Conservation (phyloP, 73 alveolate species). For the Urostyla sp. region DNA sequence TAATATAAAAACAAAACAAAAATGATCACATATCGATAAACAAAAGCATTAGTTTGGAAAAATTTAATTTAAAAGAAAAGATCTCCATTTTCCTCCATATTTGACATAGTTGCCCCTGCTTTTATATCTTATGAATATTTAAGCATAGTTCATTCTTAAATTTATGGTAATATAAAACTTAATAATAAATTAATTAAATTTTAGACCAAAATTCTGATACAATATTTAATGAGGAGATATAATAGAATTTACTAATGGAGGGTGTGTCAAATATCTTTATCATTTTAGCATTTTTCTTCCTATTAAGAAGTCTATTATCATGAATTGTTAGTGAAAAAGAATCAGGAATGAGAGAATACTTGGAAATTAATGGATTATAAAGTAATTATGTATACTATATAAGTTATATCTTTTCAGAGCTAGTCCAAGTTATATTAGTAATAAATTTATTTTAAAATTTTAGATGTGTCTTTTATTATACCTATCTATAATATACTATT, state of each 20-base stretch:
- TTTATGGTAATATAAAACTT: neutral
- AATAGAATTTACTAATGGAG: neutral
- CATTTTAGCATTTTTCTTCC: conserved; percentile 15
- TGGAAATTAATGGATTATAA: conserved; percentile 14
- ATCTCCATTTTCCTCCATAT: neutral
- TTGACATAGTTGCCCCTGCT: conserved; percentile 23
- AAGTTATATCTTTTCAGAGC: conserved; percentile 19
- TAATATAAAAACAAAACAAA: too few species aligned
- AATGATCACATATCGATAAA: too few species aligned
- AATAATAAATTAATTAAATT: neutral
- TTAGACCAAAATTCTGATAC: neutral
- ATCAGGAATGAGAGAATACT: conserved; percentile 23
- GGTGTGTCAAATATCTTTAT: neutral
- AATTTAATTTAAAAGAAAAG: conserved; percentile 8
- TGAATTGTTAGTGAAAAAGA: conserved; percentile 19
- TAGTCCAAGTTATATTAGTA: neutral
- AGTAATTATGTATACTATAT: neutral
- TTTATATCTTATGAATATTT: neutral
- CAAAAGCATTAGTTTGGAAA: conserved; percentile 5
- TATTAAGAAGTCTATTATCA: conserved; percentile 1
- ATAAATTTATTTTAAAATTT: neutral
- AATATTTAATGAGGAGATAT: neutral
- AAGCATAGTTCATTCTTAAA: too few species aligned
- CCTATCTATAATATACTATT: neutral
- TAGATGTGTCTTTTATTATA: neutral